These are phyloP conservation scores for Cladosporium sp. DNA, from an alignment of 2,329 filamentous ascomycete species.

Conservation along the genomic window DNA sequence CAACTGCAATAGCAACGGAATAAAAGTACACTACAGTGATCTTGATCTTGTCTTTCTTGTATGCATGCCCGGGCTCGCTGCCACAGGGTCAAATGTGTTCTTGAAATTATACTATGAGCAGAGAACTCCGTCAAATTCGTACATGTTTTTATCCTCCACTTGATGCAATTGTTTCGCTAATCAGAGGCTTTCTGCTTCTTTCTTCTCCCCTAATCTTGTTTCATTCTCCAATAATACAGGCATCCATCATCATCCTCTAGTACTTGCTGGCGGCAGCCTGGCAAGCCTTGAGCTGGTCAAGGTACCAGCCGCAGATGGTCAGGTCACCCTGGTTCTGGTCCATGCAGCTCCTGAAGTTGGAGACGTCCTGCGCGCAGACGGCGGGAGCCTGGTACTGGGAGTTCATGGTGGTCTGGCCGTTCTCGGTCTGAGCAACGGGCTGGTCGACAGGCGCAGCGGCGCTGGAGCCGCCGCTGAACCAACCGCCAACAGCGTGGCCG, in stretches of 20 bases:
- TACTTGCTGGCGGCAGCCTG: conserved; percentile 46
- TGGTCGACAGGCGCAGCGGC: conserved; percentile 45
- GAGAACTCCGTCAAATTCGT: conserved; percentile 1
- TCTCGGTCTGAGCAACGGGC: conserved; percentile 27
- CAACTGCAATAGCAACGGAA: background rate
- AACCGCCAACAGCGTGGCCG: conserved; percentile 86
- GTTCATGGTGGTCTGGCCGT: conserved; percentile 28
- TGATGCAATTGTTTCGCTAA: conserved; percentile 2
- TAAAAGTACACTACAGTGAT: background rate
- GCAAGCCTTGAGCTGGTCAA: conserved; percentile 76
- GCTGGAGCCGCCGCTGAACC: conserved; percentile 72
- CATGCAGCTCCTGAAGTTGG: conserved; percentile 91
- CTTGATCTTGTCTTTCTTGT: background rate
- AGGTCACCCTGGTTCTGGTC: conserved; percentile 91
- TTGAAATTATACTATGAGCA: background rate
- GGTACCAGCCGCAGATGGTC: conserved; percentile 95
- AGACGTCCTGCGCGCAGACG: conserved; percentile 70
- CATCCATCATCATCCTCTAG: conserved; percentile 28
- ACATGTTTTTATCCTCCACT: conserved; percentile 2
- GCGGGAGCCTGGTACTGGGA: conserved; percentile 38
- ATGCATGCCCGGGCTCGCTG: background rate
- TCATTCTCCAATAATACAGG: too few species aligned
- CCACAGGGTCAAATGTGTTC: background rate
- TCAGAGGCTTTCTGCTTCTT: background rate
- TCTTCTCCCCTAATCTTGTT: background rate